These are phyloP conservation scores for Monosporascus sp. DNA, from an alignment of 2,329 filamentous ascomycete genomes.

Conservation along the genomic window DNA sequence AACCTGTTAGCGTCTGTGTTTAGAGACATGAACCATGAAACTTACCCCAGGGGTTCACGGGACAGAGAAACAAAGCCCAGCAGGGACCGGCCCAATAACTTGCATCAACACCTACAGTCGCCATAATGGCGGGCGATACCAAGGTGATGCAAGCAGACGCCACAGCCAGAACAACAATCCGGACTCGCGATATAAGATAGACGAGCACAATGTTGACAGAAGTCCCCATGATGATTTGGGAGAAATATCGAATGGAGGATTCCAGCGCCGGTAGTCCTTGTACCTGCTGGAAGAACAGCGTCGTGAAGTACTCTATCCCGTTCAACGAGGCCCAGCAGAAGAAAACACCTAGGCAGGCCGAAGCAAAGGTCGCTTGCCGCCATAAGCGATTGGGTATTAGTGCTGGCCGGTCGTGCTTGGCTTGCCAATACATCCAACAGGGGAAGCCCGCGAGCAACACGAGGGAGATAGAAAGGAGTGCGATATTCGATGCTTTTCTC, in stretches of 20 bases:
- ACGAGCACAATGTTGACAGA: constrained; percentile 37
- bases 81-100: constrained; percentile 45
- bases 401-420: constrained; percentile 24
- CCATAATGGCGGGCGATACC: constrained; percentile 48
- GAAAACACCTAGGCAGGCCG: constrained; percentile 41
- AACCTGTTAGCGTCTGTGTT: not conserved
- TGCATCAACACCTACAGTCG: constrained; percentile 38
- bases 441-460: constrained; percentile 38
- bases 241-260: constrained; percentile 37
- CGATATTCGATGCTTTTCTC: constrained; percentile 29
- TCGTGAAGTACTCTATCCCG: constrained; percentile 36
- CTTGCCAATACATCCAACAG: constrained; percentile 30
- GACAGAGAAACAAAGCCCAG: constrained; percentile 39
- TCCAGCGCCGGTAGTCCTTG: constrained; percentile 33
- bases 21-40: not conserved
- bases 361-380: constrained; percentile 46
- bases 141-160: constrained; percentile 38
- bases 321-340: constrained; percentile 37
- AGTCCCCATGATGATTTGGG: constrained; percentile 38
- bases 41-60: constrained; percentile 37
- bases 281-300: constrained; percentile 41
- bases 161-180: constrained; percentile 32
- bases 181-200: constrained; percentile 32
- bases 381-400: constrained; percentile 53
- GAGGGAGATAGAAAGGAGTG: constrained; percentile 34